Conservation (phyloP, 192 early-diverging fungal genomes). For the Piromyces finnis region DNA sequence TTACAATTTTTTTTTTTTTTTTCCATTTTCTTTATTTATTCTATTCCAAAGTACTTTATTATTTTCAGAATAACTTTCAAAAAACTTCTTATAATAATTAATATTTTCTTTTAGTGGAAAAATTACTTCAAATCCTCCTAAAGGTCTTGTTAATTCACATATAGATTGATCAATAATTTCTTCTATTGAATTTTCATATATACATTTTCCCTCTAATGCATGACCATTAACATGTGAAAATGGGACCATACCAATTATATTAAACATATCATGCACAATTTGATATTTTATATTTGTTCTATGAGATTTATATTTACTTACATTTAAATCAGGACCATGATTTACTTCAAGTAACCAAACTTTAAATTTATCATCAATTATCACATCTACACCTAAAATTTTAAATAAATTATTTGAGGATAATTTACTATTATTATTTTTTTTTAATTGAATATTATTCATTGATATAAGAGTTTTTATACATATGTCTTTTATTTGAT, state of each 20-base stretch:
- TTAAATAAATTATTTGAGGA: slow-evolving; percentile 2
- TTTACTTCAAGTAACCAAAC: slow-evolving; percentile 10
- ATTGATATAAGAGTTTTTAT: slow-evolving; percentile 19
- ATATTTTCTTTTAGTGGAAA: neutral
- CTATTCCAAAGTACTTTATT: neutral
- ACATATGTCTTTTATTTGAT: slow-evolving; percentile 11
- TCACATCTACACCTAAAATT: slow-evolving; percentile 8
- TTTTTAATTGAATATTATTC: neutral
- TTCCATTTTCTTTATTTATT: neutral
- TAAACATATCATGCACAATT: neutral
- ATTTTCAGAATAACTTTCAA: neutral
- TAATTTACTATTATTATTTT: neutral
- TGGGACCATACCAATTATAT: neutral
- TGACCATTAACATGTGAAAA: neutral
- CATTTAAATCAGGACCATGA: neutral
- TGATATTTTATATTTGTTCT: too few species aligned
- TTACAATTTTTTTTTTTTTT: too few species aligned
- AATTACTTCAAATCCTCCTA: neutral
- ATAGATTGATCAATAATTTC: neutral
- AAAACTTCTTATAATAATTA: neutral
- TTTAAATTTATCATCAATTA: slow-evolving; percentile 4
- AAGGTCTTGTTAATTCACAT: neutral
- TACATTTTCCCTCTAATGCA: neutral
- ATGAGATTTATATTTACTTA: neutral
- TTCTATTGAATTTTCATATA: neutral